Percentiles rank a stretch among this genome's conserved stretches.
Evolutionary conservation across 148 eudicot genomes (phyloP).

Genomic region (Drosera capensis): DNA sequence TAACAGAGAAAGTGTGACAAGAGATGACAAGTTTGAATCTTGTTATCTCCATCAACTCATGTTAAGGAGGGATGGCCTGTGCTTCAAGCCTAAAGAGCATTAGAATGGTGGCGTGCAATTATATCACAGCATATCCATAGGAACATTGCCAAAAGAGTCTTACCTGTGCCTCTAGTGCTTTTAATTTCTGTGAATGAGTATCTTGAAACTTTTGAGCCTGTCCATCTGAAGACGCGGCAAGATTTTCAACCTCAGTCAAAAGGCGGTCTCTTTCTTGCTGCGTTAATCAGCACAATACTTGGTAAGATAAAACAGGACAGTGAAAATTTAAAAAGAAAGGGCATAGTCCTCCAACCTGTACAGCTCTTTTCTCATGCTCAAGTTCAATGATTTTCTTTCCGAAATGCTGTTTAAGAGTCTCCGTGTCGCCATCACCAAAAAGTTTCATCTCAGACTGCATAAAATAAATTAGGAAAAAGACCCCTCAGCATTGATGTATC

Average conservation of each 20-base stretch:
- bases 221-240: constrained; percentile 68
- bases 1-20: too few species aligned
- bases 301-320: constrained; percentile 1
- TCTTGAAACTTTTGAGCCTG: constrained; percentile 83
- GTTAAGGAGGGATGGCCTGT: too few species aligned
- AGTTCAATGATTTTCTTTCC: constrained; percentile 91
- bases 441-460: constrained; percentile 98
- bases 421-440: constrained; percentile 66
- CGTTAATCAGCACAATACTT: constrained; percentile 7
- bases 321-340: neutral
- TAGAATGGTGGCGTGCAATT: neutral
- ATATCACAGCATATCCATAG: neutral
- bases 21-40: too few species aligned
- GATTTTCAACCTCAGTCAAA: constrained; percentile 82
- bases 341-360: constrained; percentile 41
- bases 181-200: constrained; percentile 76
- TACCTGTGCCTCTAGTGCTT: constrained; percentile 90
- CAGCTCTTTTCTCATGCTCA: constrained; percentile 92
- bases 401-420: constrained; percentile 93
- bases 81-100: too few species aligned
- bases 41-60: too few species aligned
- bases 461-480: constrained; percentile 4
- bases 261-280: constrained; percentile 92
- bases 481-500: too few species aligned
- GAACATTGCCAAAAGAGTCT: neutral